Evolutionary conservation across 169 alveolate genomes (phyloP).

Genomic region (Eimeria sp.): DNA sequence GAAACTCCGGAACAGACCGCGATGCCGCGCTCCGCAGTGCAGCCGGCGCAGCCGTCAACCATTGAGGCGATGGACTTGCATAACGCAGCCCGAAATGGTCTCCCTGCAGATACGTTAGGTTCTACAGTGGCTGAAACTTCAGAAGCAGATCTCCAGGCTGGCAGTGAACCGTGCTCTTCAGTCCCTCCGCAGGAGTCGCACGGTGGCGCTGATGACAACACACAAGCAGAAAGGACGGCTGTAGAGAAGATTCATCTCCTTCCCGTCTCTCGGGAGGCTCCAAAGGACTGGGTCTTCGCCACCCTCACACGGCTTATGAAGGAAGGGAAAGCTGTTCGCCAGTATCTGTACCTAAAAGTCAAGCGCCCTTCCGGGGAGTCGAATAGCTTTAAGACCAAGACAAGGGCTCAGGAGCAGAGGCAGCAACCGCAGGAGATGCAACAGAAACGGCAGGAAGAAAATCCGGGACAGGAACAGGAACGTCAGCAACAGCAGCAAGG

Average conservation of each 20-base stretch:
- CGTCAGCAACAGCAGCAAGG: background rate
- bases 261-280: constrained; percentile 66
- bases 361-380: constrained; percentile 50
- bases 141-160: background rate
- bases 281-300: constrained; percentile 52
- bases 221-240: constrained; percentile 46
- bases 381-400: background rate
- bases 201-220: background rate
- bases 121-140: background rate
- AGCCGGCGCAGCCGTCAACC: background rate
- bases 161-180: background rate
- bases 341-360: constrained; percentile 59
- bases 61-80: background rate
- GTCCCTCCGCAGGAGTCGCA: background rate
- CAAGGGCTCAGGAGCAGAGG: background rate
- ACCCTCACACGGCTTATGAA: constrained; percentile 63
- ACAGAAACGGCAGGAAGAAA: background rate
- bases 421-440: background rate
- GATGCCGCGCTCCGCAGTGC: background rate
- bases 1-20: background rate
- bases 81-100: background rate
- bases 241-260: constrained; percentile 69
- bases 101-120: background rate
- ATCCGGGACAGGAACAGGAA: background rate
- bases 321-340: constrained; percentile 63